These are phyloP conservation scores for Funneliformis mosseae DNA, from an alignment of 192 early-diverging fungal genomes.

Conservation along the genomic window DNA sequence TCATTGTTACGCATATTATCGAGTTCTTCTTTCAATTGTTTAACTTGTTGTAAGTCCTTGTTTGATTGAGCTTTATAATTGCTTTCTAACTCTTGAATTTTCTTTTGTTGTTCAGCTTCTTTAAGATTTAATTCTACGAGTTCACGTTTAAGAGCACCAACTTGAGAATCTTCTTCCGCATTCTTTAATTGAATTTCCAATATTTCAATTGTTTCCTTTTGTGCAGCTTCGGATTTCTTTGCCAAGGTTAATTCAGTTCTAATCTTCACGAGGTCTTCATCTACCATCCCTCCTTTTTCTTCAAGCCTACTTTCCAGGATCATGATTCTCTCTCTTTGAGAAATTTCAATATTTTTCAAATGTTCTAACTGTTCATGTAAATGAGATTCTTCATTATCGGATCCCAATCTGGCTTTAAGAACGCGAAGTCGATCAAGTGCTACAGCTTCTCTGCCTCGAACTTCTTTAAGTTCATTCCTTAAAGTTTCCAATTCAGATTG, in stretches of 20 bases:
- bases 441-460: neutral
- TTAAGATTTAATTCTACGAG: neutral
- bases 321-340: conserved; percentile 7
- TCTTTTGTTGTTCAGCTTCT: conserved; percentile 9
- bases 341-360: neutral
- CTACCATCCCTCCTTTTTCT: conserved; percentile 9
- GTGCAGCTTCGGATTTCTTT: conserved; percentile 1
- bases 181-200: conserved; percentile 14
- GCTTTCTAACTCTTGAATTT: conserved; percentile 1
- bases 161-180: conserved; percentile 10
- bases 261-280: conserved; percentile 18
- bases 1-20: neutral
- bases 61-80: neutral
- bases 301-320: neutral
- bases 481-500: conserved; percentile 20
- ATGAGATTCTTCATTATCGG: conserved; percentile 17
- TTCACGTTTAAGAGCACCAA: neutral
- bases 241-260: conserved; percentile 12
- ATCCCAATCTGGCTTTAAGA: conserved; percentile 12
- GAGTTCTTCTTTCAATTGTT: conserved; percentile 19
- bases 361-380: conserved; percentile 27
- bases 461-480: conserved; percentile 23
- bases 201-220: conserved; percentile 14
- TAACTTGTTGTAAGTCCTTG: conserved; percentile 1
- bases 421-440: conserved; percentile 9